Evolutionary conservation across 2,329 filamentous ascomycete genomes (phyloP).

Genomic region (Aspergillus neoniger): DNA sequence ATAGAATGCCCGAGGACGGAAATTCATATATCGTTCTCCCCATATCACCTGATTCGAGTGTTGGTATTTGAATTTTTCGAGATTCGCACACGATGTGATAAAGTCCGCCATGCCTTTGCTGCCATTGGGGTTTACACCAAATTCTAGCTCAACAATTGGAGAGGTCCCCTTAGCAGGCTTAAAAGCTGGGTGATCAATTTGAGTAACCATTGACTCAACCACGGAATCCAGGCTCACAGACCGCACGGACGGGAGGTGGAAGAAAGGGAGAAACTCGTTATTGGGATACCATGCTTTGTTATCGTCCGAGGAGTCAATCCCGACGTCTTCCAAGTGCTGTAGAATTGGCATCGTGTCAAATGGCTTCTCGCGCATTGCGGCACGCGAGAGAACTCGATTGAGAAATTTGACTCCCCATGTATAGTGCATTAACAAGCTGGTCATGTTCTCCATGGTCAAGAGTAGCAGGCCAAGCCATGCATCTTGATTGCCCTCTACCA

Average conservation of each 20-base stretch:
- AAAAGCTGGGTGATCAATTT: background rate
- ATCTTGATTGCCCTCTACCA: background rate
- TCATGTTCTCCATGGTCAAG: background rate
- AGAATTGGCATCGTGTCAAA: background rate
- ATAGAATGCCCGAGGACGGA: conserved; percentile 12
- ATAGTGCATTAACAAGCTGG: background rate
- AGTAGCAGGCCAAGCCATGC: conserved; percentile 11
- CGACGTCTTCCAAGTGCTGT: background rate
- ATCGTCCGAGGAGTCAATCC: background rate
- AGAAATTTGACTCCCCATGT: background rate
- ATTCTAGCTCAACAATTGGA: background rate
- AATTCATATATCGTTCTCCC: background rate
- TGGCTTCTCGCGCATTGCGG: background rate
- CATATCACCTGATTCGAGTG: conserved; percentile 11
- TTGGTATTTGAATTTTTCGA: conserved; percentile 19
- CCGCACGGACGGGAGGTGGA: conserved; percentile 7
- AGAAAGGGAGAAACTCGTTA: conserved; percentile 3
- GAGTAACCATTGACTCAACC: background rate
- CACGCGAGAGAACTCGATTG: background rate
- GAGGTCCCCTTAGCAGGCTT: background rate
- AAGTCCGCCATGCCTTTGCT: conserved; percentile 12
- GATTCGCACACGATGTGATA: conserved; percentile 17
- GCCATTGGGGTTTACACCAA: background rate
- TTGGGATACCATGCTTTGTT: background rate
- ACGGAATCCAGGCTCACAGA: background rate